phyloP scores from a whole-genome alignment of 169 alveolate species.

The Toxoplasma gondii region DNA sequence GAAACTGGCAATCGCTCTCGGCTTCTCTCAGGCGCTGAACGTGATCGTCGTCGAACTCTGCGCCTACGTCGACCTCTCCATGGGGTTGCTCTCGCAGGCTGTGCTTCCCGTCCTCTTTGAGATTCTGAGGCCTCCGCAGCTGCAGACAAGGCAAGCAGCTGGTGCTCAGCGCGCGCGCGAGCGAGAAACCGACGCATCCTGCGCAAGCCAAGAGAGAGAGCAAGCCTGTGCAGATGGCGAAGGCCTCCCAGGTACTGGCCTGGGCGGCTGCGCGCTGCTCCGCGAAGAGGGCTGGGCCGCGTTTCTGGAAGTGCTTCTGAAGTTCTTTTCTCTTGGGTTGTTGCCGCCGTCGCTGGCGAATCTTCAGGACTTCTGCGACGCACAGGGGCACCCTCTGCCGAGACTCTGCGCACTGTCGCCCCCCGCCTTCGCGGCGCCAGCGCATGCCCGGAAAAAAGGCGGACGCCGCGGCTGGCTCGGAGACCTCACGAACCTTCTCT shows the following conservation, averaged over 20 bases:
- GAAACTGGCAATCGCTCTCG: not conserved
- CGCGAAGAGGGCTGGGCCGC: constrained; percentile 72
- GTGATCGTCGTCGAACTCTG: constrained; percentile 55
- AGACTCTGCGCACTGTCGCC: constrained; percentile 52
- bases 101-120: constrained; percentile 51
- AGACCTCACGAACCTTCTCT: constrained; percentile 58
- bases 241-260: not conserved
- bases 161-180: not conserved
- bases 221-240: too few species aligned
- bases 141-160: not conserved
- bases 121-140: constrained; percentile 36
- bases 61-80: constrained; percentile 50
- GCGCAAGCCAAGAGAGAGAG: too few species aligned
- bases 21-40: constrained; percentile 23
- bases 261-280: constrained; percentile 26
- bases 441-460: not conserved
- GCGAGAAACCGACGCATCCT: not conserved
- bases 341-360: constrained; percentile 62
- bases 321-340: constrained; percentile 64
- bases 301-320: constrained; percentile 55
- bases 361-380: constrained; percentile 64
- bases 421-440: constrained; percentile 61
- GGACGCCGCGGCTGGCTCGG: constrained; percentile 65
- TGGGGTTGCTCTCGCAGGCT: constrained; percentile 62
- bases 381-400: constrained; percentile 63